phyloP scores from a whole-genome alignment of 2,329 filamentous ascomycete species.

The Colletotrichum ledebouriae region DNA sequence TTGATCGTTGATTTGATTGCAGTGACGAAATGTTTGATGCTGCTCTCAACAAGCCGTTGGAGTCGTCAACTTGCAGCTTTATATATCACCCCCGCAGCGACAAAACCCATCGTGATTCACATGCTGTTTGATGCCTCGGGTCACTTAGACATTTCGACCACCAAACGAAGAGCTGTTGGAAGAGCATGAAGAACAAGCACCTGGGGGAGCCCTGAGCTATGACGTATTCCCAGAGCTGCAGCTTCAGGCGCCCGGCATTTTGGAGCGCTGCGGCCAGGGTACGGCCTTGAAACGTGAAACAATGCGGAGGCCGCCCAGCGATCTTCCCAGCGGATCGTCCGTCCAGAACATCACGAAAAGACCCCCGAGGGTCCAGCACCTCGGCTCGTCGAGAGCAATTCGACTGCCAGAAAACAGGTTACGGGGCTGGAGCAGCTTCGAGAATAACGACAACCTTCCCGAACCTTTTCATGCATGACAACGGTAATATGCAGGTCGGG shows the following conservation, averaged over 20 bases:
- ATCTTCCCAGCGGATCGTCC: slow-evolving; percentile 20
- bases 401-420: slow-evolving; percentile 4
- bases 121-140: slow-evolving; percentile 32
- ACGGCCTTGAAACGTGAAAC: slow-evolving; percentile 37
- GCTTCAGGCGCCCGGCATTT: slow-evolving; percentile 21
- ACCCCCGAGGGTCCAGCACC: neutral
- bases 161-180: slow-evolving; percentile 2
- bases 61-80: slow-evolving; percentile 2
- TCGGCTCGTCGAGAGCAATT: slow-evolving; percentile 14
- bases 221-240: slow-evolving; percentile 30
- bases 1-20: neutral
- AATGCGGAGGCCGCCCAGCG: slow-evolving; percentile 37
- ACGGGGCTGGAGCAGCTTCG: neutral
- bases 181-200: slow-evolving; percentile 28
- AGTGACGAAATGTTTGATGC: fast-evolving
- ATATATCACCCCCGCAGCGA: slow-evolving; percentile 17
- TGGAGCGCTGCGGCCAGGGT: slow-evolving; percentile 21
- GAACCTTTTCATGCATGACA: slow-evolving; percentile 13
- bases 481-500: neutral
- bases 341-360: neutral
- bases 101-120: slow-evolving; percentile 32
- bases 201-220: slow-evolving; percentile 38
- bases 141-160: neutral
- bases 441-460: slow-evolving; percentile 19
- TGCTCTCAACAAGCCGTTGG: no score